Evolutionary conservation across 805 yeast species (phyloP).

Genomic region (Yamadazyma endophytica): DNA sequence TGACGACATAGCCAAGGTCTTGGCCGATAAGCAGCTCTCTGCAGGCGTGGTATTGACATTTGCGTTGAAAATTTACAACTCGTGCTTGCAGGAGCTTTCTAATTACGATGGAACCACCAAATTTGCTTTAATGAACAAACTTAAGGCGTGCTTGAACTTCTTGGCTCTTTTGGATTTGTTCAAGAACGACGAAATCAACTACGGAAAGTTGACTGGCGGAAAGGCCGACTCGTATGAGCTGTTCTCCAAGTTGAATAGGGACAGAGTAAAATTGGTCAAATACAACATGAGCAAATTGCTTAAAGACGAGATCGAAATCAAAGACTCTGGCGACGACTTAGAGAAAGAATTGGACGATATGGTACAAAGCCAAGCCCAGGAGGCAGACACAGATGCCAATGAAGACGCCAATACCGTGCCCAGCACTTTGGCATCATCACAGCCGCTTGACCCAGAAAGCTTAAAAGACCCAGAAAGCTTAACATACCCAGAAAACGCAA

Average conservation of each 20-base stretch:
- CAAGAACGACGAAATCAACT: constrained; percentile 25
- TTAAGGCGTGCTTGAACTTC: constrained; percentile 34
- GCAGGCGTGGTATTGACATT: constrained; percentile 26
- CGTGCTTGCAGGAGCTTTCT: constrained; percentile 23
- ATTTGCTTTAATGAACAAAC: constrained; percentile 24
- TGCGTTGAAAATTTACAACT: constrained; percentile 32
- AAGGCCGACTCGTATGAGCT: constrained; percentile 19
- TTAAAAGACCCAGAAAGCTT: no score
- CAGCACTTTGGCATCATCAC: no score
- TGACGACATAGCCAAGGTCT: constrained; percentile 42
- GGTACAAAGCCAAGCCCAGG: constrained; percentile 1
- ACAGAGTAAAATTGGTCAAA: constrained; percentile 32
- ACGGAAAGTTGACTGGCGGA: constrained; percentile 31
- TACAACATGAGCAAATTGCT: constrained; percentile 33
- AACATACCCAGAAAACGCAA: no score
- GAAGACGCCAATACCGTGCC: no score
- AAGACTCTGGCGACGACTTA: constrained; percentile 20
- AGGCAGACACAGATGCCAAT: background rate
- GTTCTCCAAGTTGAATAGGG: constrained; percentile 23
- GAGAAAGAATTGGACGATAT: constrained; percentile 21
- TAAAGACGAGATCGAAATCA: constrained; percentile 30
- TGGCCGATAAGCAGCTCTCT: constrained; percentile 54
- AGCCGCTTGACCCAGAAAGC: no score
- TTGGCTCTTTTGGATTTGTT: constrained; percentile 26
- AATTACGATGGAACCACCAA: constrained; percentile 22